A percentile compares a stretch with the other conserved stretches of the same genome.
Conservation (phyloP, 1,284 basidiomycete species). For the Singerocomus rubriflavus region DNA sequence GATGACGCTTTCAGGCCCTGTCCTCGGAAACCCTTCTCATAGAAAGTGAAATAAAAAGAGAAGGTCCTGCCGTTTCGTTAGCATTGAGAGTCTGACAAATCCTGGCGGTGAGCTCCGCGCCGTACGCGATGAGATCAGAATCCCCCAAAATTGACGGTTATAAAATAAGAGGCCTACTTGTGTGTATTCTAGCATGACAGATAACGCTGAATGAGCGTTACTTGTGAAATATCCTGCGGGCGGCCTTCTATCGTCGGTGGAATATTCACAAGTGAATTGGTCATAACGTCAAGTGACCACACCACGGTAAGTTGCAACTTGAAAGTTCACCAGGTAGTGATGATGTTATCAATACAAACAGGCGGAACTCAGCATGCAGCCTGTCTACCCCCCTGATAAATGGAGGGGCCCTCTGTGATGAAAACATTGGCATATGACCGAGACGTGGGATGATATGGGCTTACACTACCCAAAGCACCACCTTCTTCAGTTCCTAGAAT, state of each 20-base stretch:
- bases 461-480: background rate
- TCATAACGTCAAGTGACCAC: background rate
- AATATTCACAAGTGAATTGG: background rate
- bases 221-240: background rate
- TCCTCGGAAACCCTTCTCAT: no score
- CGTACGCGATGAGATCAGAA: background rate
- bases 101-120: background rate
- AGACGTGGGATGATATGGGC: background rate
- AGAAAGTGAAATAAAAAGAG: background rate
- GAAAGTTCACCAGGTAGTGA: background rate
- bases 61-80: no score
- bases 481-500: background rate
- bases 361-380: background rate
- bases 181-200: background rate
- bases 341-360: background rate
- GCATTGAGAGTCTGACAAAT: background rate
- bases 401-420: background rate
- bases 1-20: background rate
- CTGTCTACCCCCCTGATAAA: background rate
- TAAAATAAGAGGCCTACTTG: background rate
- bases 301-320: no score
- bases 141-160: background rate
- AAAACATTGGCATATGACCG: background rate
- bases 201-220: background rate
- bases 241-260: background rate